A percentile compares a stretch with the other conserved stretches of the same genome.
These are phyloP conservation scores for Russula griseocarnosa DNA, from an alignment of 768 basidiomycete genomes.

Conservation along the genomic window DNA sequence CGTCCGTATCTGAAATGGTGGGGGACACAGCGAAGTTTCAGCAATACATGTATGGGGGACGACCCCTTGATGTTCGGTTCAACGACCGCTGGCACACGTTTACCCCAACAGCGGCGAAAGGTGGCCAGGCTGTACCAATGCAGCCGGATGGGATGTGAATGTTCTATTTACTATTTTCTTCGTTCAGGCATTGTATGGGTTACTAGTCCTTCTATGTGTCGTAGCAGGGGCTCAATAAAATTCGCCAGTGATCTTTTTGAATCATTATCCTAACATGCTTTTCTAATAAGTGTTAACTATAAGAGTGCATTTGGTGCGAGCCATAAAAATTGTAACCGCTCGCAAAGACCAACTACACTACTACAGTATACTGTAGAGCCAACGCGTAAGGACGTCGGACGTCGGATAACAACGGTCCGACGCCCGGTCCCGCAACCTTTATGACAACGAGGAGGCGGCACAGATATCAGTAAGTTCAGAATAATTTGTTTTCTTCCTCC, in stretches of 20 bases:
- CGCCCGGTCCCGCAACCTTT: neutral
- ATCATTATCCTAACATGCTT: no score
- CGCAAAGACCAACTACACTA: no score
- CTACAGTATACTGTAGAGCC: no score
- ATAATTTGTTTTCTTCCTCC: neutral
- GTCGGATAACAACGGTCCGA: neutral
- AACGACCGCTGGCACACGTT: constrained; percentile 96
- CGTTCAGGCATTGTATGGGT: neutral
- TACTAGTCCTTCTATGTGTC: neutral
- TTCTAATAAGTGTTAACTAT: no score
- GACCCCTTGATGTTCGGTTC: constrained; percentile 88
- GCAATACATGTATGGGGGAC: constrained; percentile 88
- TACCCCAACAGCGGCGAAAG: constrained; percentile 83
- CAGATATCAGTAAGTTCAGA: constrained; percentile 15
- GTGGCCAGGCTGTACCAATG: constrained; percentile 67
- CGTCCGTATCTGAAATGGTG: constrained; percentile 29
- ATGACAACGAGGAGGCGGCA: neutral
- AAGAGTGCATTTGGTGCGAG: no score
- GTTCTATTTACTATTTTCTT: neutral
- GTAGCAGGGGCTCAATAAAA: neutral
- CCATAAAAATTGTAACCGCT: no score
- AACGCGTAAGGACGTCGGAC: no score
- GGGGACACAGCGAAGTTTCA: constrained; percentile 73
- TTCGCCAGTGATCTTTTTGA: no score
- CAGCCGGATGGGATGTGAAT: constrained; percentile 47